Percentiles rank a stretch among this genome's conserved stretches.
Conservation (phyloP, 78 protist genomes). For the Dictyostelium capitatum region DNA sequence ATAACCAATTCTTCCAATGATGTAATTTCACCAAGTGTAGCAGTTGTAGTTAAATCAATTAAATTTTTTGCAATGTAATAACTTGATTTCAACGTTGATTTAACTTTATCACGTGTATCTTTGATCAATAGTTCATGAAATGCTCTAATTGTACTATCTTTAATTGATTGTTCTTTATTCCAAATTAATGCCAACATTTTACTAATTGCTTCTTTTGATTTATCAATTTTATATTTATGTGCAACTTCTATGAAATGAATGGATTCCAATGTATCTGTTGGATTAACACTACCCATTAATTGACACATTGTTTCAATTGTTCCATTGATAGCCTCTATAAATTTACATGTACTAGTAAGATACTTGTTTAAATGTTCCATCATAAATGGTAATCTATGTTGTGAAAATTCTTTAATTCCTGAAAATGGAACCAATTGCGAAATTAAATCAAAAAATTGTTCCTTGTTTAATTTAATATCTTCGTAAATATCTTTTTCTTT, state of each 20-base stretch:
- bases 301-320: constrained; percentile 25
- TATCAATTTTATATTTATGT: constrained; percentile 8
- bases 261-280: constrained; percentile 61
- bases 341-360: not conserved
- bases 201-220: not conserved
- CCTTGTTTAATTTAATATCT: not conserved
- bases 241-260: constrained; percentile 41
- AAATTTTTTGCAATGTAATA: constrained; percentile 27
- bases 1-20: constrained; percentile 84
- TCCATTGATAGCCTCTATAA: constrained; percentile 6
- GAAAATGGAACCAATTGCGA: not conserved
- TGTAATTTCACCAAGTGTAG: constrained; percentile 80
- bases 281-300: constrained; percentile 64
- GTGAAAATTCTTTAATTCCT: constrained; percentile 15
- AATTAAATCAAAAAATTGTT: constrained; percentile 3
- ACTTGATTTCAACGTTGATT: not conserved
- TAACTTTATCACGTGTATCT: constrained; percentile 1
- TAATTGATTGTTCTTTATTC: constrained; percentile 21
- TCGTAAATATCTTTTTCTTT: not conserved
- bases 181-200: constrained; percentile 13
- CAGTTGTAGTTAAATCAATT: constrained; percentile 24
- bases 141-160: constrained; percentile 36
- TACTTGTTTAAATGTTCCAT: not conserved
- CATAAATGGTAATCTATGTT: not conserved
- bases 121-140: constrained; percentile 28